These are phyloP conservation scores for Rhodotorula paludigena DNA, from an alignment of 768 basidiomycete species.

Conservation along the genomic window DNA sequence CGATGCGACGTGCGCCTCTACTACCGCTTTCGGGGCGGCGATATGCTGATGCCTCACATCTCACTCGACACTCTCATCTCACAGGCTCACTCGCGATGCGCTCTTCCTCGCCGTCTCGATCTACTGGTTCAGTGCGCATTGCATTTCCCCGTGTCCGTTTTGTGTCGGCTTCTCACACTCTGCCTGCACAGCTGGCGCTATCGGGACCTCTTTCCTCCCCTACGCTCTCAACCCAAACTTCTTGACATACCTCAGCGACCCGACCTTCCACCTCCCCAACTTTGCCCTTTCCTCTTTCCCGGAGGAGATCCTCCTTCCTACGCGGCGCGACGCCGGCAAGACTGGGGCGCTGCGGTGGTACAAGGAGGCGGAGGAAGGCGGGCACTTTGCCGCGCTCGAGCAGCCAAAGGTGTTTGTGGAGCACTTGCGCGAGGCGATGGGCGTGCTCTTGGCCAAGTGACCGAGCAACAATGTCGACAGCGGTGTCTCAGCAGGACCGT, in stretches of 20 bases:
- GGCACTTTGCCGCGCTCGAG: slow-evolving; percentile 31
- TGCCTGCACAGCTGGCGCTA: too few relatives aligned
- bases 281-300: slow-evolving; percentile 22
- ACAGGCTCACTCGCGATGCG: background rate
- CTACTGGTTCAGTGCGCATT: slow-evolving; percentile 37
- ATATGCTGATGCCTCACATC: too few relatives aligned
- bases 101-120: slow-evolving; percentile 18
- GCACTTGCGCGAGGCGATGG: slow-evolving; percentile 31
- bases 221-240: slow-evolving; percentile 33
- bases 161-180: too few relatives aligned
- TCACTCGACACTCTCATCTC: background rate
- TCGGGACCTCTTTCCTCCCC: slow-evolving; percentile 30
- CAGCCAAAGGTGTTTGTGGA: slow-evolving; percentile 14
- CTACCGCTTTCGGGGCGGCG: background rate
- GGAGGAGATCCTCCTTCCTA: slow-evolving; percentile 16
- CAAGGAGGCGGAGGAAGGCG: slow-evolving; percentile 28
- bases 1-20: slow-evolving; percentile 10
- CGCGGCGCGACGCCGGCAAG: background rate
- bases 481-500: too few relatives aligned
- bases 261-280: slow-evolving; percentile 17
- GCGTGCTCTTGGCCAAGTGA: too few relatives aligned
- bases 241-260: slow-evolving; percentile 12
- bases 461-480: too few relatives aligned
- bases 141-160: too few relatives aligned
- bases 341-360: slow-evolving; percentile 15